Evolutionary conservation across 768 basidiomycete genomes (phyloP).

Genomic region (Tulasnella sp.): DNA sequence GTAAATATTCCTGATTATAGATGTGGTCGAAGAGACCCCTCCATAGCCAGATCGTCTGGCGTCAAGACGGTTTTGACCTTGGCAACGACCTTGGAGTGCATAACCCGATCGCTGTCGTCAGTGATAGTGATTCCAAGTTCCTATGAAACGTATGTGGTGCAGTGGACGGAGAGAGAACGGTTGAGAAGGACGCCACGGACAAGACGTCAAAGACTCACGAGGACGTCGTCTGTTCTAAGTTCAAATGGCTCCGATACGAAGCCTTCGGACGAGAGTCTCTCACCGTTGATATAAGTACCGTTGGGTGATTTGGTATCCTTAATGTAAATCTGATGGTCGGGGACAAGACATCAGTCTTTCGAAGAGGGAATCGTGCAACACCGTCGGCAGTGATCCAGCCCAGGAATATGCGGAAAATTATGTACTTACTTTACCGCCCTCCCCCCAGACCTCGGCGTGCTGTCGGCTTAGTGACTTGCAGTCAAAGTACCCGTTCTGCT

Average conservation of each 20-base stretch:
- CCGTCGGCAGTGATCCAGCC: no score
- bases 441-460: constrained; percentile 96
- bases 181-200: background rate
- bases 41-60: constrained; percentile 62
- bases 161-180: background rate
- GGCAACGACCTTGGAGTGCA: constrained; percentile 97
- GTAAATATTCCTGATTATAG: no score
- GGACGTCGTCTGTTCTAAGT: constrained; percentile 87
- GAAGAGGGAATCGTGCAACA: no score
- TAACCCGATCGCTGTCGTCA: constrained; percentile 91
- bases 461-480: constrained; percentile 85
- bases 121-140: constrained; percentile 99
- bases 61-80: constrained; percentile 80
- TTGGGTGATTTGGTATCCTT: constrained; percentile 97
- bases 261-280: constrained; percentile 77
- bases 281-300: constrained; percentile 95
- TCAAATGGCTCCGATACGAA: constrained; percentile 86
- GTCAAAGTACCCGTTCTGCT: constrained; percentile 94
- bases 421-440: constrained; percentile 61
- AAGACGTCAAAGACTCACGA: constrained; percentile 59
- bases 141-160: constrained; percentile 38
- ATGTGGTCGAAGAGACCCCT: no score
- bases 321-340: constrained; percentile 65
- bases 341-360: no score
- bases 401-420: no score